Base-by-base conservation (phyloP, 169 alveolate species). In the Theileria sp. region DNA sequence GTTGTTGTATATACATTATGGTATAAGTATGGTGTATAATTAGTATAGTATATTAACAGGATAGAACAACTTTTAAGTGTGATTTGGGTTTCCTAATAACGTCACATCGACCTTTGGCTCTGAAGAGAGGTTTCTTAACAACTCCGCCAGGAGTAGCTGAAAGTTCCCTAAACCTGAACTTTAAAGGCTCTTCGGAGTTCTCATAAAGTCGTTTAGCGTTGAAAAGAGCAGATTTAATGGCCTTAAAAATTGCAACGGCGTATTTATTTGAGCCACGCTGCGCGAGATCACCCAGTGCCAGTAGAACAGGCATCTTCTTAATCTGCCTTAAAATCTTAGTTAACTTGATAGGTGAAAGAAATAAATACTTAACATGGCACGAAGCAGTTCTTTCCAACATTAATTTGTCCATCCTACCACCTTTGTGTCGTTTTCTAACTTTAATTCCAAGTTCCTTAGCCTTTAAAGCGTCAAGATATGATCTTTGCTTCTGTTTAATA, bases 81-180 rank as follows among this genome's bases (percentile, higher is more conserved):
- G 89, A 76, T 61, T 83, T 83, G 8, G 91, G 91, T 25, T 79
- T 85, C 26, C 87, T 56, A 44, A 85, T 79, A 15, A 85, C 49
- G 76, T 85, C 87, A 51, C 87, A 77, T 30, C 91, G 60, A 3
- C 91, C 91, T 58, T 85, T 85, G 34, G 91, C 91, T 10, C 87
- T 66, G 75, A 85, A 85, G 4, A 79, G 73, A 4, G 91, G 91
- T 34, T 66, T 19, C 56, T 79, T 85, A 23, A 77, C 79, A 79
- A 65, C 71, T 26, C 91, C 91, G 44, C 91, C 91, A 19, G 32
- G 69, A 25, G 91, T 79, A 9, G 87, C 91, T 0, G 82, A 28
- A 21, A 85, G 80, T 50, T 72, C 84, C 72, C 75, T 68, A 76
- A 85, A 85, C 66, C 66, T 84, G 13, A 83, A 82, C n/a, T 34